Evolutionary conservation across 106 monocot species (phyloP).

Genomic region (Dendrobium chrysotoxum): DNA sequence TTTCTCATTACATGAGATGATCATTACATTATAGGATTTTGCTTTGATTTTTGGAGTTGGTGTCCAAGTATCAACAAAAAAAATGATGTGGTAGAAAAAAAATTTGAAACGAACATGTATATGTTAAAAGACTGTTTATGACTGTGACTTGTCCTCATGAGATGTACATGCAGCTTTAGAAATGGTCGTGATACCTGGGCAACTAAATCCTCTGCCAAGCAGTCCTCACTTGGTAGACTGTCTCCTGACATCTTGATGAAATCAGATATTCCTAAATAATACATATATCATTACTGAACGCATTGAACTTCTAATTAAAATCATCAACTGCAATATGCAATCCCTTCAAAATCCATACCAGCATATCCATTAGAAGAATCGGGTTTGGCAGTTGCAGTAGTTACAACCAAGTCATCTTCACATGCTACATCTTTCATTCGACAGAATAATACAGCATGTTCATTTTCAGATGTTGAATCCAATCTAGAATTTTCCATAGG

Average conservation of each 20-base stretch:
- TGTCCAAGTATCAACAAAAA: neutral
- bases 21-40: too few relatives aligned
- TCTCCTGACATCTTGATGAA: conserved; percentile 10
- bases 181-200: conserved; percentile 13
- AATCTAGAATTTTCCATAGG: neutral
- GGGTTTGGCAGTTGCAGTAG: neutral
- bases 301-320: neutral
- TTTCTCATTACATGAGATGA: too few relatives aligned
- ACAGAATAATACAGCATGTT: neutral
- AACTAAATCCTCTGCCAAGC: conserved; percentile 4
- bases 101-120: neutral
- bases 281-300: neutral
- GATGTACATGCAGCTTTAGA: neutral
- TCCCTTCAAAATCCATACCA: conserved; percentile 10
- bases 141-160: neutral
- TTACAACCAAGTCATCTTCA: conserved; percentile 4
- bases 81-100: neutral
- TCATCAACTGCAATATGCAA: conserved; percentile 2
- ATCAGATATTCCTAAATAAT: conserved; percentile 6
- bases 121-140: neutral
- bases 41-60: too few relatives aligned
- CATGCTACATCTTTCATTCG: conserved; percentile 6
- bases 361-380: conserved; percentile 11
- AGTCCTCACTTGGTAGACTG: conserved; percentile 7
- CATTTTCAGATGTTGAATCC: conserved; percentile 5